Evolutionary conservation across 306 rosid genomes (phyloP), one percentile per base, ranked within the genome.

Genomic region (Mimosa pudica): DNA sequence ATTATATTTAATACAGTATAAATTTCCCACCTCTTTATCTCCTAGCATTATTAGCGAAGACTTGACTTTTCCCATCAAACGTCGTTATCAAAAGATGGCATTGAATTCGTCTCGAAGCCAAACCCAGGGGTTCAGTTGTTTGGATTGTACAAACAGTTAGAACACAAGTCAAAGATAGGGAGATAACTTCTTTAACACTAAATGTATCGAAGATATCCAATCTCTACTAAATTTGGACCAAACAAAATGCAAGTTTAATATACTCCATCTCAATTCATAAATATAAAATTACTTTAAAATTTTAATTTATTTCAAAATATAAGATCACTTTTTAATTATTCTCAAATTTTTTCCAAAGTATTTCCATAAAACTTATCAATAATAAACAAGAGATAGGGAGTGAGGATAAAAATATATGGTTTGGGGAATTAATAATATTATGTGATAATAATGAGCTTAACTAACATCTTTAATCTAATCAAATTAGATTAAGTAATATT

Each of bases 21-120:
- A 20, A 36, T 10, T 52, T 67, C 49, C 24, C n/a, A n/a, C n/a
- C n/a, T n/a, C 24, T 7, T 52, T 4, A 36, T 73, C 65, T 17
- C 18, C 0, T 52, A 5, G 62, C 52, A 51, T 66, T 3, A 38
- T 77, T 1, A 5, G 54, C 10, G 14, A 36, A 2, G 47, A 32
- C 58, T 78, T 69, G 76, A 44, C 81, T 20, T 57, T 6, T 13
- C 60, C 33, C 36, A 69, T 55, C 69, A 20, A 11, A 24, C 54
- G 41, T 69, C 48, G 17, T 20, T 54, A 14, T 69, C 81, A 41
- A 16, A 35, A 42, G 14, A 78, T 68, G 33, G 44, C 58, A 33
- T 68, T 42, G 33, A 68, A 42, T 17, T 0, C n/a, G 72, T 68
- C 51, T 17, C 52, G 16, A 7, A 42, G 33, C 65, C 36, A 3